Percentiles rank a stretch among this genome's conserved stretches.
phyloP scores from a whole-genome alignment of 75 land plant species.

The Sequoiadendron giganteum region DNA sequence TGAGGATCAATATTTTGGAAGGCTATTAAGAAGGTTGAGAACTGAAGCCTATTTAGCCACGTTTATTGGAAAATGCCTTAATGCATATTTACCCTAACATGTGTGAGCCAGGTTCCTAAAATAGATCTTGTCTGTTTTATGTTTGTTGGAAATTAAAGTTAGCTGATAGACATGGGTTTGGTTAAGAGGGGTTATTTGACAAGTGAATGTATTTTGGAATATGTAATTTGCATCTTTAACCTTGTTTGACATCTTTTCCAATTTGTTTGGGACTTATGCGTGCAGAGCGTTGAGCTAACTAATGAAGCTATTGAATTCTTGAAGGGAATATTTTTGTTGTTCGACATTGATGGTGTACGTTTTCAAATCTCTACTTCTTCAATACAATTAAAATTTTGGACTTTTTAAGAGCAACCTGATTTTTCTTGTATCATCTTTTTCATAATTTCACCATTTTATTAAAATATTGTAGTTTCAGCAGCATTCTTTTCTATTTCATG shows the following conservation, averaged over 20 bases:
- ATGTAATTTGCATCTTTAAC: not conserved
- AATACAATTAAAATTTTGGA: not conserved
- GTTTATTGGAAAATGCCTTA: not conserved
- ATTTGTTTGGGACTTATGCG: not conserved
- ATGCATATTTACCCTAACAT: not conserved
- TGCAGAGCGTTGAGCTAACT: conserved; percentile 96
- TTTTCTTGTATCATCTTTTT: not conserved
- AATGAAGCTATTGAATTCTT: conserved; percentile 75
- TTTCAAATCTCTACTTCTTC: not conserved
- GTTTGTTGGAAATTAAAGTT: not conserved
- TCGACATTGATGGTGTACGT: conserved; percentile 76
- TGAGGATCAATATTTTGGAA: not conserved
- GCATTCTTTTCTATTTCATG: too few relatives aligned
- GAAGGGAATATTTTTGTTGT: conserved; percentile 62
- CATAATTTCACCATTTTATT: not conserved
- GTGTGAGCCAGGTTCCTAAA: not conserved
- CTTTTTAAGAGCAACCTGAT: not conserved
- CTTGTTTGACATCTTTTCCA: not conserved
- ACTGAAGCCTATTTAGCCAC: not conserved
- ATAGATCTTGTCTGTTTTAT: not conserved
- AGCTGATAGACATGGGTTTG: not conserved
- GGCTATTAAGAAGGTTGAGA: not conserved
- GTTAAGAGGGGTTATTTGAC: not conserved
- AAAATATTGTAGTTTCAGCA: not conserved
- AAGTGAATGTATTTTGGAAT: not conserved